Evolutionary conservation across 1,139 yeast species (phyloP).

Genomic region (Taphrina confusa): DNA sequence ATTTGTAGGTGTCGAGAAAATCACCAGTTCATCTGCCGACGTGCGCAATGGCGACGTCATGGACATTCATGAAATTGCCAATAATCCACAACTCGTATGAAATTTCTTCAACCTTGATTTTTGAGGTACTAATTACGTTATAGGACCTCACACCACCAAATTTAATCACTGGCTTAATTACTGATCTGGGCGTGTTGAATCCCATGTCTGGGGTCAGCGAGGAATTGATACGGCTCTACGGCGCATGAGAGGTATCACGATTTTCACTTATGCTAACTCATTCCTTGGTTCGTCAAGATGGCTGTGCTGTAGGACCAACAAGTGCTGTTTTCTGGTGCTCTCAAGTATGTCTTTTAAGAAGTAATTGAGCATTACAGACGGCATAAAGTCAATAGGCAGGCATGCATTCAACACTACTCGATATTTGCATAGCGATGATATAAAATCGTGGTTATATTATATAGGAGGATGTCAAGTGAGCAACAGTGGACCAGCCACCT

Average conservation of each 20-base stretch:
- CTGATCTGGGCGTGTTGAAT: conserved; percentile 93
- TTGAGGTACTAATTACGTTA: conserved; percentile 43
- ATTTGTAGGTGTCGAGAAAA: background rate
- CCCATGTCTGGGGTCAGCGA: conserved; percentile 92
- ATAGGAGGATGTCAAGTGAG: too few species aligned
- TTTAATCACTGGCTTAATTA: conserved; percentile 89
- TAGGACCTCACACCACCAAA: conserved; percentile 97
- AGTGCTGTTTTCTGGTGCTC: too few species aligned
- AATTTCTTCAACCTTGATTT: background rate
- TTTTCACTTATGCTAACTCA: too few species aligned
- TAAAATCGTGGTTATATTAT: too few species aligned
- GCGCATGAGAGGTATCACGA: background rate
- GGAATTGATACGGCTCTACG: conserved; percentile 85
- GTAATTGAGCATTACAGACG: too few species aligned
- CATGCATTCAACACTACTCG: too few species aligned
- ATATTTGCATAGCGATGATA: too few species aligned
- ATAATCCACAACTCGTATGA: conserved; percentile 49
- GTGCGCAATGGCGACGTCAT: conserved; percentile 34
- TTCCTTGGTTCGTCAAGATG: too few species aligned
- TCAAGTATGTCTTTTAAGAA: too few species aligned
- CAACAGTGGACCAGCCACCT: too few species aligned
- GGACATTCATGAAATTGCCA: conserved; percentile 45
- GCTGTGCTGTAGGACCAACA: too few species aligned
- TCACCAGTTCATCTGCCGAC: conserved; percentile 27
- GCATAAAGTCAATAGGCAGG: too few species aligned